phyloP scores from a whole-genome alignment of 306 rosid species.

The Pyrus pyrifolia region DNA sequence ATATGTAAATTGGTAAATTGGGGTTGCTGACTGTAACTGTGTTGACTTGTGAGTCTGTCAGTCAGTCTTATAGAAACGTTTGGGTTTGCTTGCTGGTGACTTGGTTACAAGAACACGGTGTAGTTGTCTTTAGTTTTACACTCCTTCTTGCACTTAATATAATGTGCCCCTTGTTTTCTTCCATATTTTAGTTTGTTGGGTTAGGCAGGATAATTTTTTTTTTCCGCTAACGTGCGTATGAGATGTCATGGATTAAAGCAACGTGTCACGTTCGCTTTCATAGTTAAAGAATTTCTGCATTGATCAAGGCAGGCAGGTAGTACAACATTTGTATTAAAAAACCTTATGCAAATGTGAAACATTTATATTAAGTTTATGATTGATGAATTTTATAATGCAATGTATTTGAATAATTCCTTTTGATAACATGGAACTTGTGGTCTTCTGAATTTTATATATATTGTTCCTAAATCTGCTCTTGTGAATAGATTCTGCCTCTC shows the following conservation, averaged over 20 bases:
- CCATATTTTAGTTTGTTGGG: constrained; percentile 21
- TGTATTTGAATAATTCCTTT: constrained; percentile 20
- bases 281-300: constrained; percentile 6
- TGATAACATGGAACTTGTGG: constrained; percentile 2
- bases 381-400: constrained; percentile 14
- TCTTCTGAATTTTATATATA: constrained; percentile 3
- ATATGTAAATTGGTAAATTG: not conserved
- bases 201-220: not conserved
- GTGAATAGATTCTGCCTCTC: constrained; percentile 7
- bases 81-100: not conserved
- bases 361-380: constrained; percentile 5
- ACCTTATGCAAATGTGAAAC: not conserved
- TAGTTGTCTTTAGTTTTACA: constrained; percentile 27
- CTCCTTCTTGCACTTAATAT: constrained; percentile 2
- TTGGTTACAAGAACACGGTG: constrained; percentile 29
- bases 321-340: constrained; percentile 16
- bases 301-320: constrained; percentile 21
- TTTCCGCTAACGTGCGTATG: constrained; percentile 40
- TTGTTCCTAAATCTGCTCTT: constrained; percentile 19
- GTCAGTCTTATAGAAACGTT: not conserved
- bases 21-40: not conserved
- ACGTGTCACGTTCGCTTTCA: constrained; percentile 28
- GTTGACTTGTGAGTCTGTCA: not conserved
- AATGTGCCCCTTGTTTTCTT: constrained; percentile 23
- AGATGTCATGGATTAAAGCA: constrained; percentile 28